phyloP scores from a whole-genome alignment of 768 basidiomycete genomes.

The Flagelloscypha sp. region DNA sequence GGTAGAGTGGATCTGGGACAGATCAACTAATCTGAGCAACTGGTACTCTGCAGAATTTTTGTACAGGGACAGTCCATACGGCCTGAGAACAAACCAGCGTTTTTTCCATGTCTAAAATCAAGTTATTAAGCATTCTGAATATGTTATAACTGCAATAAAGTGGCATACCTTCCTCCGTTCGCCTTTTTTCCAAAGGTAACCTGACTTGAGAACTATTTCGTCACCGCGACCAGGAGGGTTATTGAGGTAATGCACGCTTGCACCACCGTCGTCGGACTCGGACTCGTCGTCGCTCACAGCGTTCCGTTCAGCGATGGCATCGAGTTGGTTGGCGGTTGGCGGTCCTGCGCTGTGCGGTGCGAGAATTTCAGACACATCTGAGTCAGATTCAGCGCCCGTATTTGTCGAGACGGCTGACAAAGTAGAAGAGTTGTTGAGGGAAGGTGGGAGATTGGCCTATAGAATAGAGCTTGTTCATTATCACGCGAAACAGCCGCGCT shows the following conservation, averaged over 20 bases:
- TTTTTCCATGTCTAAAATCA: slow-evolving; percentile 91
- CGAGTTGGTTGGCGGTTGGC: slow-evolving; percentile 43
- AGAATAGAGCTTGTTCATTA: slow-evolving; percentile 1
- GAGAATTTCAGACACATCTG: slow-evolving; percentile 14
- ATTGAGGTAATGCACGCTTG: slow-evolving; percentile 36
- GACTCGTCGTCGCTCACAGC: slow-evolving; percentile 66
- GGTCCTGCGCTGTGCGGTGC: slow-evolving; percentile 21
- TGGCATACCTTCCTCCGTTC: slow-evolving; percentile 83
- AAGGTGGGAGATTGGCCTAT: slow-evolving; percentile 11
- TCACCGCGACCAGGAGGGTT: slow-evolving; percentile 43
- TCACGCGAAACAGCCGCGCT: not conserved
- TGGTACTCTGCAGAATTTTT: slow-evolving; percentile 94
- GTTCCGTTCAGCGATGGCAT: slow-evolving; percentile 70
- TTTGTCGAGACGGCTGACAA: slow-evolving; percentile 5
- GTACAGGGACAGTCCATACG: slow-evolving; percentile 92
- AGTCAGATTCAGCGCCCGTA: slow-evolving; percentile 5
- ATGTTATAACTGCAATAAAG: slow-evolving; percentile 4
- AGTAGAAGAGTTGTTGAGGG: slow-evolving; percentile 13
- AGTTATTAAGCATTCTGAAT: slow-evolving; percentile 4
- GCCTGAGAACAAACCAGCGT: slow-evolving; percentile 93
- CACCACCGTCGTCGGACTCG: slow-evolving; percentile 61
- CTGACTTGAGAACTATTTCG: slow-evolving; percentile 76
- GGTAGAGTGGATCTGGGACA: slow-evolving; percentile 85
- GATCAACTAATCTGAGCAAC: slow-evolving; percentile 78
- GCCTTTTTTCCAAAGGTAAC: slow-evolving; percentile 97